phyloP scores from a whole-genome alignment of 2,329 filamentous ascomycete genomes.

The Macrophomina phaseolina region DNA sequence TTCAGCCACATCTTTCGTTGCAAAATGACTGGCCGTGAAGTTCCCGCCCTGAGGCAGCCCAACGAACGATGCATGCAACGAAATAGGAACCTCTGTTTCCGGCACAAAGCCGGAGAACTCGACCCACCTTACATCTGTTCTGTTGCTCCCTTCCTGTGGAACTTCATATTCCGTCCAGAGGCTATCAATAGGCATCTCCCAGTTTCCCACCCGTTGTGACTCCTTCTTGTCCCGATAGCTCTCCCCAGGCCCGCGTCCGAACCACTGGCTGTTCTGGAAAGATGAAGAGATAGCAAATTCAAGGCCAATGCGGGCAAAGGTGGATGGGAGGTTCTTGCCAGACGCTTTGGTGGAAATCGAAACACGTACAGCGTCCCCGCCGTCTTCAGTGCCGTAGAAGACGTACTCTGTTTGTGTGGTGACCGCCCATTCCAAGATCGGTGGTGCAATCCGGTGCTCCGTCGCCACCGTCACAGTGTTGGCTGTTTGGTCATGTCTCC shows the following conservation, averaged over 20 bases:
- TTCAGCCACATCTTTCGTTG: conserved; percentile 51
- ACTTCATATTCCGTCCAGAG: conserved; percentile 68
- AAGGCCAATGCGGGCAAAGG: background rate
- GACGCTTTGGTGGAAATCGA: background rate
- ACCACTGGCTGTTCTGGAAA: background rate
- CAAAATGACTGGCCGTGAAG: background rate
- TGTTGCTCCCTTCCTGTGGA: conserved; percentile 71
- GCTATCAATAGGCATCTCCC: conserved; percentile 34
- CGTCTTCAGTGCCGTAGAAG: background rate
- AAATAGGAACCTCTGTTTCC: background rate
- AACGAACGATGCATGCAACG: background rate
- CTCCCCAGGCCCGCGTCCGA: background rate
- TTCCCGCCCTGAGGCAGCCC: background rate
- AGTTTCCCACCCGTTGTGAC: conserved; percentile 48
- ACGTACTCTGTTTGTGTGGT: background rate
- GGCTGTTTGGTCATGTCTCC: fast-evolving
- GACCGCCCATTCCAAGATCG: background rate
- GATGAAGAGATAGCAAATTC: background rate
- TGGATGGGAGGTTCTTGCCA: background rate
- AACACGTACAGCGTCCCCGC: background rate
- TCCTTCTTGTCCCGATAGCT: conserved; percentile 62
- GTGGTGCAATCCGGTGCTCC: background rate
- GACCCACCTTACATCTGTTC: conserved; percentile 66
- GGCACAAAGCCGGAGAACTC: conserved; percentile 41
- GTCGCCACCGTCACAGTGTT: background rate